phyloP scores from a whole-genome alignment of 176 grass and related monocot genomes.

The Alloteropsis semialata region DNA sequence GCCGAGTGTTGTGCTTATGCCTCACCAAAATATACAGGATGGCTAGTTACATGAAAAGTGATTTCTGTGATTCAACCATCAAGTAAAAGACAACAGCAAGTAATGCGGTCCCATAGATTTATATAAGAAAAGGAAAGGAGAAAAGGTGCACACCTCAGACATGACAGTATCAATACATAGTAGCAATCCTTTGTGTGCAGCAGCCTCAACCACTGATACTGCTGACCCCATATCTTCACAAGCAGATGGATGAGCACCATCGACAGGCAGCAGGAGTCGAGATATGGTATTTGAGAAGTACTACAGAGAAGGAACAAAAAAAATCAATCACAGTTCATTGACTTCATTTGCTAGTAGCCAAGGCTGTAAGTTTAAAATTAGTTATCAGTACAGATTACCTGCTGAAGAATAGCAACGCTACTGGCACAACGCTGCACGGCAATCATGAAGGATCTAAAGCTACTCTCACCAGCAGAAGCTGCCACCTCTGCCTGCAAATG shows the following conservation, averaged over 20 bases:
- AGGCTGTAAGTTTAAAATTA: slow-evolving; percentile 25
- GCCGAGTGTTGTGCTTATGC: slow-evolving; percentile 15
- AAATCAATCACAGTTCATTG: slow-evolving; percentile 26
- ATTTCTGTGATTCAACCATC: background rate
- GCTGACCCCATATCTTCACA: slow-evolving; percentile 97
- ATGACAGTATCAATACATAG: slow-evolving; percentile 98
- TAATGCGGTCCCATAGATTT: background rate
- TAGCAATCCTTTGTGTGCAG: slow-evolving; percentile 92
- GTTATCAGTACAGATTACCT: slow-evolving; percentile 53
- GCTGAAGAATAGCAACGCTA: slow-evolving; percentile 94
- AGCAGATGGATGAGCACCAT: slow-evolving; percentile 79
- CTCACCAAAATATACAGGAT: slow-evolving; percentile 8
- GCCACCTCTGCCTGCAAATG: slow-evolving; percentile 80
- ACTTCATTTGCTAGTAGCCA: slow-evolving; percentile 21
- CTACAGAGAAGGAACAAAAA: slow-evolving; percentile 36
- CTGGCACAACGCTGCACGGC: slow-evolving; percentile 94
- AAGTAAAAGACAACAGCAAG: slow-evolving; percentile 1
- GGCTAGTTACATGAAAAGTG: background rate
- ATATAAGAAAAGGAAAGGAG: background rate
- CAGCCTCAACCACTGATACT: slow-evolving; percentile 88
- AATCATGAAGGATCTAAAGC: slow-evolving; percentile 94
- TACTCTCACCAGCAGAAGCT: slow-evolving; percentile 84
- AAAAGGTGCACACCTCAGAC: slow-evolving; percentile 68
- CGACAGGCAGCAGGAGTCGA: slow-evolving; percentile 79
- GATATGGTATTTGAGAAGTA: slow-evolving; percentile 98